Percentiles rank a stretch among this genome's conserved stretches.
These are phyloP conservation scores for Nicotiana rustica DNA, from an alignment of 305 asterid genomes.

Conservation along the genomic window DNA sequence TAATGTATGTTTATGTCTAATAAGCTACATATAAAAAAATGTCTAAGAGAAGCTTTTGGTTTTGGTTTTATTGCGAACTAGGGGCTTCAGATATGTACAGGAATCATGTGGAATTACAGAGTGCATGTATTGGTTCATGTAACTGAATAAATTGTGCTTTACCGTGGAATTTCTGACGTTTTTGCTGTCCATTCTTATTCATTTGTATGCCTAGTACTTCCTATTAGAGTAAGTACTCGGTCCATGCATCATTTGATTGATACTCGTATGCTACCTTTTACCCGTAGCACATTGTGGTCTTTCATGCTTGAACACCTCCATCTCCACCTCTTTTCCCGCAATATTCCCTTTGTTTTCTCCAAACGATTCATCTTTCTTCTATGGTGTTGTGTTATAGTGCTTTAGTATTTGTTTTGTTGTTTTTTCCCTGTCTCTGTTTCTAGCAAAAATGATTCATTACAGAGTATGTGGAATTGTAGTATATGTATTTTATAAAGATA, in stretches of 20 bases:
- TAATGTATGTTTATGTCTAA: neutral
- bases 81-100: slow-evolving; percentile 27
- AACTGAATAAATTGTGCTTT: slow-evolving; percentile 19
- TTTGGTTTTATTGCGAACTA: slow-evolving; percentile 4
- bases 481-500: slow-evolving; percentile 31
- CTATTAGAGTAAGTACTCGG: slow-evolving; percentile 18
- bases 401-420: slow-evolving; percentile 2
- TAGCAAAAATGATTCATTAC: slow-evolving; percentile 29
- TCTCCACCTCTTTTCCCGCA: neutral
- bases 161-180: slow-evolving; percentile 14
- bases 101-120: slow-evolving; percentile 15
- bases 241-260: neutral
- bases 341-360: neutral
- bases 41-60: slow-evolving; percentile 20
- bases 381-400: slow-evolving; percentile 21
- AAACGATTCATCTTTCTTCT: slow-evolving; percentile 27
- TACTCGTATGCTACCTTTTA: slow-evolving; percentile 20
- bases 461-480: neutral
- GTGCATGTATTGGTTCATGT: slow-evolving; percentile 17
- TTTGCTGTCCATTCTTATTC: slow-evolving; percentile 8
- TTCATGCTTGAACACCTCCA: slow-evolving; percentile 9
- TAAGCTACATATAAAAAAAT: slow-evolving; percentile 5
- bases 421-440: slow-evolving; percentile 3
- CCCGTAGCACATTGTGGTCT: neutral
- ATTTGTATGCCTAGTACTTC: slow-evolving; percentile 24